These are phyloP conservation scores for Pleurotus sapidus DNA, from an alignment of 768 basidiomycete species.

Conservation along the genomic window DNA sequence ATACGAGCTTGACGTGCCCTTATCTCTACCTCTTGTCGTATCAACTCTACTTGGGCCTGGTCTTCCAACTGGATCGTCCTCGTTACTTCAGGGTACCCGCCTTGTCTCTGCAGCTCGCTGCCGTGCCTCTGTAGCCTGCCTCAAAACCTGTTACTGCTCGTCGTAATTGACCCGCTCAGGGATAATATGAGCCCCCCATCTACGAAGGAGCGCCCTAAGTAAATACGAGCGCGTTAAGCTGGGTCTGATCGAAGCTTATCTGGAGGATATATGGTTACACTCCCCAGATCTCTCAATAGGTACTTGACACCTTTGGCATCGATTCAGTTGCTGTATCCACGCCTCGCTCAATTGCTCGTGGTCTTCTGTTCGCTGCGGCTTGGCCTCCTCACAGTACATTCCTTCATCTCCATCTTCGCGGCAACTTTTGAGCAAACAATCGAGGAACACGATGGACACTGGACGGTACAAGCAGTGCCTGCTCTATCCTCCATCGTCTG, in stretches of 20 bases:
- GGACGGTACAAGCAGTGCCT: background rate
- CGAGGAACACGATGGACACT: constrained; percentile 21
- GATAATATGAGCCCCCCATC: constrained; percentile 39
- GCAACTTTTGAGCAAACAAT: constrained; percentile 47
- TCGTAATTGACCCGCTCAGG: background rate
- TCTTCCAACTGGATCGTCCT: no score
- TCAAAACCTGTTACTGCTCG: background rate
- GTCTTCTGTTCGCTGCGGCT: constrained; percentile 24
- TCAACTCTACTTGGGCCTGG: no score
- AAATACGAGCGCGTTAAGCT: background rate
- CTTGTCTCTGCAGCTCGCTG: no score
- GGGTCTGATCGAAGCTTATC: constrained; percentile 14
- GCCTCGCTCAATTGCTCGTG: constrained; percentile 27
- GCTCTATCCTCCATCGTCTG: constrained; percentile 15
- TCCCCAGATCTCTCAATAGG: constrained; percentile 49
- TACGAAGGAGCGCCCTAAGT: background rate
- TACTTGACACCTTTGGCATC: constrained; percentile 42
- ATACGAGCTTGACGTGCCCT: no score
- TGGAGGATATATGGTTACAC: constrained; percentile 54
- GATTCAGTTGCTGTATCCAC: constrained; percentile 40
- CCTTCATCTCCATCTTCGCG: constrained; percentile 48
- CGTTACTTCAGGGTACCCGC: no score
- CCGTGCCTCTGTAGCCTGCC: background rate
- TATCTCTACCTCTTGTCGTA: no score
- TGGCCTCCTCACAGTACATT: constrained; percentile 44